A percentile compares a stretch with the other conserved stretches of the same genome.
Evolutionary conservation across 176 grass and related monocot species (phyloP).

Genomic region (Bothriochloa decipiens): DNA sequence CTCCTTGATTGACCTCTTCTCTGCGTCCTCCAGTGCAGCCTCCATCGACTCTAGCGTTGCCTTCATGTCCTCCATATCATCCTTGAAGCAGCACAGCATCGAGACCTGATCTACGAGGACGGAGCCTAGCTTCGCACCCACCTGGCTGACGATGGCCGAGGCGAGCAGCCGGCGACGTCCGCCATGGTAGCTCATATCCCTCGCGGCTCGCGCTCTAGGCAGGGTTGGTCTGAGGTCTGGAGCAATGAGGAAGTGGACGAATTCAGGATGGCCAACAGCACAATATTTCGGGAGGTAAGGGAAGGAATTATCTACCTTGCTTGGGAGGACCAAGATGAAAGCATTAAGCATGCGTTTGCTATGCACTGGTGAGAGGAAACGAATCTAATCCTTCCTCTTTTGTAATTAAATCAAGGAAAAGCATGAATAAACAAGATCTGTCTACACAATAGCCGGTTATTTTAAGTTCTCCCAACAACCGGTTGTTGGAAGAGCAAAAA

Average conservation of each 20-base stretch:
- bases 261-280: neutral
- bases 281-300: too few relatives aligned
- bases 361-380: neutral
- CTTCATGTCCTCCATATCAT: slow-evolving; percentile 8
- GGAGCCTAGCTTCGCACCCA: neutral
- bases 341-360: neutral
- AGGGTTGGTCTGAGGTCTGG: neutral
- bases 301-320: neutral
- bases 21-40: too few relatives aligned
- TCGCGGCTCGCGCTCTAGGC: too few relatives aligned
- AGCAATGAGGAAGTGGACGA: neutral
- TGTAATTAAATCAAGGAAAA: neutral
- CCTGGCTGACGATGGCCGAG: neutral
- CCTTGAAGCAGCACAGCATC: neutral
- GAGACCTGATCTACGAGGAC: neutral
- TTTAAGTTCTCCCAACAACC: too few relatives aligned
- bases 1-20: too few relatives aligned
- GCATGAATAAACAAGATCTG: neutral
- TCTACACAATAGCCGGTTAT: too few relatives aligned
- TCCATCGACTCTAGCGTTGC: too few relatives aligned
- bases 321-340: neutral
- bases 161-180: slow-evolving; percentile 1
- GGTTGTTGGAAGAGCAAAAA: too few relatives aligned
- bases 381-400: neutral
- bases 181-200: neutral